Evolutionary conservation across 192 early-diverging fungal genomes (phyloP).

Genomic region (Gryganskiella cystojenkinii): DNA sequence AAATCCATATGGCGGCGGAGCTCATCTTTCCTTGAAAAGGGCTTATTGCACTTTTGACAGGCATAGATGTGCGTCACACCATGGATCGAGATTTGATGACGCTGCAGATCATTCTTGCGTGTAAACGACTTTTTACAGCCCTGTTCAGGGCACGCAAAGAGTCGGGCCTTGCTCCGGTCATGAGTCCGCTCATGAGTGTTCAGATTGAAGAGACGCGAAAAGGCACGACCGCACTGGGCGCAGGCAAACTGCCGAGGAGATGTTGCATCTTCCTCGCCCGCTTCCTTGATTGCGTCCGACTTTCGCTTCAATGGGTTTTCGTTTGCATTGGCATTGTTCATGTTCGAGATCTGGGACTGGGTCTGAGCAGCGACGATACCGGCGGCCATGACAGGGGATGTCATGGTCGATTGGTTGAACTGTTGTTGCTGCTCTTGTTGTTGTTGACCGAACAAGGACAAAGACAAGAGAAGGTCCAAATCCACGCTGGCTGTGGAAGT

Average conservation of each 20-base stretch:
- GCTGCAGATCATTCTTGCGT: slow-evolving; percentile 79
- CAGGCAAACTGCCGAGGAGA: slow-evolving; percentile 60
- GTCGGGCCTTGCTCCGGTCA: slow-evolving; percentile 62
- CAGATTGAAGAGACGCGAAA: slow-evolving; percentile 86
- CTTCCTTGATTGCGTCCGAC: slow-evolving; percentile 28
- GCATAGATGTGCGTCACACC: slow-evolving; percentile 59
- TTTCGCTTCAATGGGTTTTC: slow-evolving; percentile 48
- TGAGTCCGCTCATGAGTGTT: slow-evolving; percentile 82
- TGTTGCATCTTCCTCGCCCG: slow-evolving; percentile 27
- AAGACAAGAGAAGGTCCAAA: slow-evolving; percentile 29
- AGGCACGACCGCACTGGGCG: slow-evolving; percentile 72
- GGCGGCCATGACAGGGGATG: slow-evolving; percentile 1
- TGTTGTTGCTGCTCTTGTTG: slow-evolving; percentile 11
- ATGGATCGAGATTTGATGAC: slow-evolving; percentile 71
- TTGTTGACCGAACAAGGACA: slow-evolving; percentile 32
- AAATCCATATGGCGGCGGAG: slow-evolving; percentile 50
- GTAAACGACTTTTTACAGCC: slow-evolving; percentile 75
- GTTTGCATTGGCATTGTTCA: neutral
- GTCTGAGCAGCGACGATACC: neutral
- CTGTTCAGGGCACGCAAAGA: slow-evolving; percentile 64
- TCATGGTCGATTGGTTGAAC: neutral
- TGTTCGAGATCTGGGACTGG: neutral
- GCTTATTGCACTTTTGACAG: slow-evolving; percentile 63
- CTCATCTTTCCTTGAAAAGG: slow-evolving; percentile 64
- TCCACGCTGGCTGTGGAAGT: slow-evolving; percentile 12